Percentiles rank a stretch among this genome's conserved stretches.
Conservation (phyloP, 306 rosid species). For the Ammopiptanthus mongolicus region DNA sequence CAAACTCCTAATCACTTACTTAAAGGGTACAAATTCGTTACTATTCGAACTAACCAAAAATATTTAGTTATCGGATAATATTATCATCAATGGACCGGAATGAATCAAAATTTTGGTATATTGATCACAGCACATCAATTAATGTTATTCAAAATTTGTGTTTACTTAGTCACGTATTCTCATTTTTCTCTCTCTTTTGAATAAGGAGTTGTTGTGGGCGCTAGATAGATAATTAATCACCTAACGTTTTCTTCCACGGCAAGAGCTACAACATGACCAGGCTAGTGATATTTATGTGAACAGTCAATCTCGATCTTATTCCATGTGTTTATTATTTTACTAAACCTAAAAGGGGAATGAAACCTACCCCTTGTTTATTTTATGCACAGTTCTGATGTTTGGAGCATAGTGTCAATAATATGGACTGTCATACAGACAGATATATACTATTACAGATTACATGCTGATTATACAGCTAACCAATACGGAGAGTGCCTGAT, state of each 20-base stretch:
- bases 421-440: not conserved
- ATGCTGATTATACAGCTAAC: not conserved
- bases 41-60: too few species aligned
- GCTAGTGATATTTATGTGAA: not conserved
- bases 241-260: not conserved
- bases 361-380: not conserved
- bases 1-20: too few species aligned
- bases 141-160: not conserved
- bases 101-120: not conserved
- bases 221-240: not conserved
- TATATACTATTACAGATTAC: too few species aligned
- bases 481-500: not conserved
- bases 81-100: not conserved
- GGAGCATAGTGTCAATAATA: not conserved
- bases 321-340: not conserved
- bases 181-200: not conserved
- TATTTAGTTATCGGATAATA: not conserved
- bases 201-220: not conserved
- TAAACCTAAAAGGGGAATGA: not conserved
- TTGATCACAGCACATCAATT: not conserved
- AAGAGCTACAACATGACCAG: not conserved
- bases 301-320: not conserved
- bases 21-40: too few species aligned
- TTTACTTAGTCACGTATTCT: not conserved
- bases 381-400: not conserved